Conservation (phyloP, 352 stramenopile genomes). For the Globisporangium paroecandrum region DNA sequence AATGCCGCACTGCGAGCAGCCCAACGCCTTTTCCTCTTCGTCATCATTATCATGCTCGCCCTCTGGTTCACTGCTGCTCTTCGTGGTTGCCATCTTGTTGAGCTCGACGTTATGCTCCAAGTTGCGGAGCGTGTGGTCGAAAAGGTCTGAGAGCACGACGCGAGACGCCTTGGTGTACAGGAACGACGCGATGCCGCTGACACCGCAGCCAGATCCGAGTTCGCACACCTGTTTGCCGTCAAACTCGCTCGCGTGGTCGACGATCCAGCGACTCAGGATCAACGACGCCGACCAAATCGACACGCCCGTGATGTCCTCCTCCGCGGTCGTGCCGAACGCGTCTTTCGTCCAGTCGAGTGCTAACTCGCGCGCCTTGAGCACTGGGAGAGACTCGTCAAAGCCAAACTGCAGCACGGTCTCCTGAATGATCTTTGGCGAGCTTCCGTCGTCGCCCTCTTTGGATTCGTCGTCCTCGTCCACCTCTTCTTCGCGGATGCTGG, state of each 20-base stretch:
- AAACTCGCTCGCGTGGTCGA: conserved; percentile 62
- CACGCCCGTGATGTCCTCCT: conserved; percentile 86
- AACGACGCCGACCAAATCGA: conserved; percentile 88
- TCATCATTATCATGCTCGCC: conserved; percentile 17
- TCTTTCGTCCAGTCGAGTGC: conserved; percentile 82
- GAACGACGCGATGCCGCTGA: conserved; percentile 73
- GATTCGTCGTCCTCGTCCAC: conserved; percentile 58
- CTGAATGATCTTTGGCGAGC: conserved; percentile 66
- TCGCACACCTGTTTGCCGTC: conserved; percentile 77
- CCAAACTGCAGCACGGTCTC: conserved; percentile 79
- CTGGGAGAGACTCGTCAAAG: conserved; percentile 59
- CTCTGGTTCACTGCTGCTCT: conserved; percentile 5
- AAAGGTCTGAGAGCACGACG: conserved; percentile 84
- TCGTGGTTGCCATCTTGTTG: conserved; percentile 36
- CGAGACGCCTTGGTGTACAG: conserved; percentile 73
- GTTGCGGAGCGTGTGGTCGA: conserved; percentile 80
- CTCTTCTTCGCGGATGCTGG: conserved; percentile 60
- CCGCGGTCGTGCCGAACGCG: conserved; percentile 71
- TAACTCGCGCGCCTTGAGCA: conserved; percentile 70
- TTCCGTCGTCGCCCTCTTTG: conserved; percentile 33
- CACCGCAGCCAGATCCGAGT: conserved; percentile 78
- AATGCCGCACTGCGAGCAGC: conserved; percentile 63
- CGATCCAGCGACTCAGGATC: conserved; percentile 80
- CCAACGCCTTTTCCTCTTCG: conserved; percentile 29
- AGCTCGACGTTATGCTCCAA: conserved; percentile 76